Conservation (phyloP, 169 alveolate genomes). For the Haemoproteus tartakovskyi region DNA sequence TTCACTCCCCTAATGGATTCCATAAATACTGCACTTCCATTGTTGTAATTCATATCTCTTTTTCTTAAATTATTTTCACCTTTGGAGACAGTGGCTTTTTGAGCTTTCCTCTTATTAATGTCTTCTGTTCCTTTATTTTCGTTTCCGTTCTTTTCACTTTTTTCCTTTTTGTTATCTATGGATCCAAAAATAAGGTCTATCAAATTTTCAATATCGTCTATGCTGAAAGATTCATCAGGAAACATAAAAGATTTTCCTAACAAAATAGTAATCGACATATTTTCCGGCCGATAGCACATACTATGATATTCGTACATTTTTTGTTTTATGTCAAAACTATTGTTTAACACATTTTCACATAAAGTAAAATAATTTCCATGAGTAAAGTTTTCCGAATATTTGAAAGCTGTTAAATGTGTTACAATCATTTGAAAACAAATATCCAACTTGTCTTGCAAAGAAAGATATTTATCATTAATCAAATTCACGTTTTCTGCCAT, state of each 20-base stretch:
- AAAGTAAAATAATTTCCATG: constrained; percentile 56
- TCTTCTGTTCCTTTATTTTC: too few species aligned
- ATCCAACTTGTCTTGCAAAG: constrained; percentile 42
- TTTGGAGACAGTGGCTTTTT: too few species aligned
- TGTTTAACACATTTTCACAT: constrained; percentile 51
- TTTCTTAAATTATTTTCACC: constrained; percentile 1
- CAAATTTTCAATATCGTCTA: constrained; percentile 43
- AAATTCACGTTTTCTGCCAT: constrained; percentile 46
- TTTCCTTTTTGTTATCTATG: constrained; percentile 14
- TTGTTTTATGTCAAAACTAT: constrained; percentile 32
- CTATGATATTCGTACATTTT: constrained; percentile 25
- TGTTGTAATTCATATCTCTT: background rate
- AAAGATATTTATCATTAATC: constrained; percentile 31
- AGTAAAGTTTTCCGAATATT: constrained; percentile 43
- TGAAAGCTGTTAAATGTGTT: constrained; percentile 39
- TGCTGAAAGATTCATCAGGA: constrained; percentile 32
- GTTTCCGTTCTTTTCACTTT: background rate
- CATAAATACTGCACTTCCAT: constrained; percentile 1
- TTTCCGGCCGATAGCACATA: constrained; percentile 60
- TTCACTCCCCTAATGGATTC: constrained; percentile 10
- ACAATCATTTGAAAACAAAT: constrained; percentile 32
- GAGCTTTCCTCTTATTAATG: too few species aligned
- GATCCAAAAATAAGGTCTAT: constrained; percentile 30
- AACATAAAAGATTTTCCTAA: constrained; percentile 40
- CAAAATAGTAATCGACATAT: constrained; percentile 49